Evolutionary conservation across 257 asterid genomes (phyloP), one percentile per base, ranked within the genome.

Genomic region (Echites panduratus): DNA sequence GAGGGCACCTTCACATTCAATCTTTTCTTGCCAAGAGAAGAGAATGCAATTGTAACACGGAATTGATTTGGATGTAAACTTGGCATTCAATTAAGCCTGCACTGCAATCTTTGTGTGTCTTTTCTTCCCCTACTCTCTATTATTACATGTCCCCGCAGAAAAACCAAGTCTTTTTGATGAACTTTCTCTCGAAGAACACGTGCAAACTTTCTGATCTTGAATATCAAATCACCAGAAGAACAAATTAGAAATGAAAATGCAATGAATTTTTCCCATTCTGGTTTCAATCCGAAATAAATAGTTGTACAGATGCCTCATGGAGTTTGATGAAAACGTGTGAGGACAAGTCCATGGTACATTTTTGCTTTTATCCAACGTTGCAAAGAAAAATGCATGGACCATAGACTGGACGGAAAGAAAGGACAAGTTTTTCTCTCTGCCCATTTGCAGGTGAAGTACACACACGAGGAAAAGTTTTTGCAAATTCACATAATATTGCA

Each of bases 221-320:
- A 69, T 29, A 43, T 65, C 56, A 22, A 22, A 22, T n/a, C 35
- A 10, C 13, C 20, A 7, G 69, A 17, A 50, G 22, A n/a, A 0
- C 0, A 49, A 49, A 11, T 2, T 5, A 49, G 16, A 38, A 38
- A n/a, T n/a, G n/a, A n/a, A 35, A 19, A 43, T 70, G 45, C 70
- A 77, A 50, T 71, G 82, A 49, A 81, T 75, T 73, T 32, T 58
- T 43, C 57, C 56, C 22, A 4, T 22, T 44, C 67, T 47, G 41
- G 52, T n/a, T 50, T 32, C 38, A 56, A 50, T 52, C 38, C 52
- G 38, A 35, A 16, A 13, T 41, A 59, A 16, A 27, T 13, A 22
- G 0, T 5, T 0, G 49, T 53, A 53, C 59, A 1, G 7, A 4
- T 2, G 59, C n/a, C n/a, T 20, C 26, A 20, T 53, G 54, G 54